Base-by-base conservation (phyloP, 148 eudicot genomes). In the Nepenthes gracilis region DNA sequence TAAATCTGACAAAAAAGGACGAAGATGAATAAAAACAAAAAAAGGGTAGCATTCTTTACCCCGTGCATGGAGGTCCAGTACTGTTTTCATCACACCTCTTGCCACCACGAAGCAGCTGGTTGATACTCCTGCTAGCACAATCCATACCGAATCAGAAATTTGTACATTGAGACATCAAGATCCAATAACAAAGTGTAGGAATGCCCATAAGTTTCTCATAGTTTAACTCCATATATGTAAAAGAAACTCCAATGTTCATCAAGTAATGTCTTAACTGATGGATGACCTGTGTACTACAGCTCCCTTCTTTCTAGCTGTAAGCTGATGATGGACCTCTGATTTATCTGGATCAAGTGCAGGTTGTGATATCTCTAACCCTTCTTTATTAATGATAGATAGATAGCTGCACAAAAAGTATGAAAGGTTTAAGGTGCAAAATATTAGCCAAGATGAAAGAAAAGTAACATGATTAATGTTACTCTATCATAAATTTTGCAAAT, bases 361-460 rank as follows among this genome's bases (percentile, higher is more conserved):
- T 67, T 85, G 91, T 57, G 91, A 82, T 73, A 85, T 85, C 68
- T 80, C 79, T 33, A 85, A 78, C 37, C 87, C 81, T 72, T 80
- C 87, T 55, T 73, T 70, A 70, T 74, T 70, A 35, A 85, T 55
- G 65, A 82, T 76, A 23, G 81, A 64, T 47, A 85, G 23, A 68
- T 85, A 85, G 57, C 91, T 85, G 81, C 61, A 67, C 59, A 1
- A 61, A 1, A 35, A 37, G 36, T 48, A 57, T 36, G 38, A 60
- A 56, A 9, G 9, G 8, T 37, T 37, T 68, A 54, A 57, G 23
- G 23, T 23, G 23, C 23, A 23, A 23, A 23, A 23, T 23, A 23
- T 23, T 23, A 23, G 23, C 23, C 23, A 23, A 23, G 23, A 23
- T 23, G 23, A 23, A 23, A 23, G 23, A 23, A 23, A 23, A 23